A percentile compares a stretch with the other conserved stretches of the same genome.
Evolutionary conservation across 1,284 basidiomycete genomes (phyloP).

Genomic region (Microbotryomycetes sp.): DNA sequence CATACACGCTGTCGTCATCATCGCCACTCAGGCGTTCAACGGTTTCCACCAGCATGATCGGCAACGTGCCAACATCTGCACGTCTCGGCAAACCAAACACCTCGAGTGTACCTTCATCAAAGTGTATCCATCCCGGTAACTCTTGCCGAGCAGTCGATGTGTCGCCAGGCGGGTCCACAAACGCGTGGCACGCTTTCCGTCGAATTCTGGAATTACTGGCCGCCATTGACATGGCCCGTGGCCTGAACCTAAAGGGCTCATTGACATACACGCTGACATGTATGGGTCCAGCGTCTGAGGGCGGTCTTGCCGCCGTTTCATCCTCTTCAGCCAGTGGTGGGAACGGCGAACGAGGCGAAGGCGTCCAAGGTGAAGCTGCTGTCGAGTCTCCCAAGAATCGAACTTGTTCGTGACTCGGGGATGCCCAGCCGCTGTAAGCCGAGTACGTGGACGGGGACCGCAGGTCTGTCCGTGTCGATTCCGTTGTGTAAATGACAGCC

Average conservation of each 20-base stretch:
- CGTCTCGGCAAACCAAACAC: conserved; percentile 15
- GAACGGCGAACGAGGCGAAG: background rate
- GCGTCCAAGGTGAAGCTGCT: background rate
- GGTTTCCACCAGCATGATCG: conserved; percentile 19
- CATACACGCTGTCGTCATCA: background rate
- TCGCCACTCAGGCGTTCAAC: background rate
- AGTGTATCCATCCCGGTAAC: conserved; percentile 23
- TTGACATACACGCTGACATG: conserved; percentile 10
- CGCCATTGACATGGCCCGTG: conserved; percentile 20
- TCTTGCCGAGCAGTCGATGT: background rate
- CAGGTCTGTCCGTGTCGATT: conserved; percentile 1
- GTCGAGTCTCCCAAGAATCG: background rate
- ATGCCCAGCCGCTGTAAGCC: background rate
- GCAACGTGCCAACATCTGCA: conserved; percentile 10
- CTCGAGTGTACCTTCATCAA: conserved; percentile 19
- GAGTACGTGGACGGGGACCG: conserved; percentile 2
- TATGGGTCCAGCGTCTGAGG: conserved; percentile 13
- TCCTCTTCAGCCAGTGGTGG: background rate
- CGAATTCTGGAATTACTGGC: conserved; percentile 19
- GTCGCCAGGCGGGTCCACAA: conserved; percentile 9
- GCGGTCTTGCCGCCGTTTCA: background rate
- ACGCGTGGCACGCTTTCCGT: conserved; percentile 22
- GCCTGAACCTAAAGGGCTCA: conserved; percentile 25
- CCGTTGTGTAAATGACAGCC: conserved; percentile 20
- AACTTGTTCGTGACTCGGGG: background rate